Percentiles rank a stretch among this genome's conserved stretches.
Conservation (phyloP, 2,329 filamentous ascomycete genomes). For the Botryosphaeria agaves region DNA sequence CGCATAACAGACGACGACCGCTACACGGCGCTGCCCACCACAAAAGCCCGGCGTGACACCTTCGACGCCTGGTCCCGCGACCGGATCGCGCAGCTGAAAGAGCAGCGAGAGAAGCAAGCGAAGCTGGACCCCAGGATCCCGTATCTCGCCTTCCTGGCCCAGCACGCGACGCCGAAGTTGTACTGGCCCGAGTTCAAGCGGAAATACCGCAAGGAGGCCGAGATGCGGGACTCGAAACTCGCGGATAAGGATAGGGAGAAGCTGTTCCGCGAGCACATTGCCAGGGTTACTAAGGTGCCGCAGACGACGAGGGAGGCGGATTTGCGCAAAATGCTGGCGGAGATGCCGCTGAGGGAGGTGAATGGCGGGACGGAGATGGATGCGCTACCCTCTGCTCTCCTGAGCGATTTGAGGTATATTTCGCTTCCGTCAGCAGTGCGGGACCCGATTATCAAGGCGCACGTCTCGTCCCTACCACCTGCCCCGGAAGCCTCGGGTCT, state of each 20-base stretch:
- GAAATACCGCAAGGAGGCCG: conserved; percentile 66
- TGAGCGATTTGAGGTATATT: conserved; percentile 53
- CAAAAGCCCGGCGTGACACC: conserved; percentile 61
- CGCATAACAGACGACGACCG: conserved; percentile 69
- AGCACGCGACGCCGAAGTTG: conserved; percentile 72
- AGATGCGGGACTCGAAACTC: conserved; percentile 54
- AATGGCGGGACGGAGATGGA: conserved; percentile 40
- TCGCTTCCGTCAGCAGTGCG: conserved; percentile 43
- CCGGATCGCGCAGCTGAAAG: conserved; percentile 54
- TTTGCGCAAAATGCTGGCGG: conserved; percentile 45
- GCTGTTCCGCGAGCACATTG: conserved; percentile 58
- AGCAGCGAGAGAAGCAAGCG: conserved; percentile 55
- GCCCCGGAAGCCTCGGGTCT: conserved; percentile 28
- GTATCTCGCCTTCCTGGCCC: conserved; percentile 66
- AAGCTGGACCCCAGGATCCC: conserved; percentile 70
- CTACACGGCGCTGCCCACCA: conserved; percentile 70
- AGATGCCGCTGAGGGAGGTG: conserved; percentile 38
- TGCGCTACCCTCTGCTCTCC: conserved; percentile 42
- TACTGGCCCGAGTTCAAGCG: conserved; percentile 96
- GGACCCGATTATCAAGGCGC: conserved; percentile 47
- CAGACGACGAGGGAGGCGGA: conserved; percentile 51
- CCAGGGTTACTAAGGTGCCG: conserved; percentile 45
- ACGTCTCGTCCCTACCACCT: conserved; percentile 44
- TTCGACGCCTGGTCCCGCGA: conserved; percentile 74
- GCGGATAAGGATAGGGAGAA: conserved; percentile 58